These are phyloP conservation scores for Misopates orontium DNA, from an alignment of 257 asterid species.

Conservation along the genomic window DNA sequence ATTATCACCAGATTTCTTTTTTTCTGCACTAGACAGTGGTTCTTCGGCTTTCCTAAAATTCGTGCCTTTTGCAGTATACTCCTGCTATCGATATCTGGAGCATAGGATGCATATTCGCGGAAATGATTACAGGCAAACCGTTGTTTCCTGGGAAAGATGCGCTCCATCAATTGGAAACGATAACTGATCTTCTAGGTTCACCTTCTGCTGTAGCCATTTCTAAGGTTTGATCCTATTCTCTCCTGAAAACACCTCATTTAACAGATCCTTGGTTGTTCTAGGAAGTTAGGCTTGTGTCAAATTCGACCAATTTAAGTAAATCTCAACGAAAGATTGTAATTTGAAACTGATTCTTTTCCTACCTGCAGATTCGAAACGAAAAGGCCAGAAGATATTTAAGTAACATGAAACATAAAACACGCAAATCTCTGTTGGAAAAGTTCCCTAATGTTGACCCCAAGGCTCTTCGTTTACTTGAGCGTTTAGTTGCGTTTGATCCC, in stretches of 20 bases:
- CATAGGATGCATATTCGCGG: conserved; percentile 80
- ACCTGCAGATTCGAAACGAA: conserved; percentile 69
- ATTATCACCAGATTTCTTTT: too few relatives aligned
- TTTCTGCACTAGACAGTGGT: not conserved
- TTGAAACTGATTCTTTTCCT: conserved; percentile 8
- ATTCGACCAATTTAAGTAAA: too few relatives aligned
- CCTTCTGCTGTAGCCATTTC: conserved; percentile 66
- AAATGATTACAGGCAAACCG: conserved; percentile 67
- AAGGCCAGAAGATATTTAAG: conserved; percentile 72
- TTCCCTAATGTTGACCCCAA: conserved; percentile 64
- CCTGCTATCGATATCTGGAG: conserved; percentile 85
- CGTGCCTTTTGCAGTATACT: conserved; percentile 55
- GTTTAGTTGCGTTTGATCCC: conserved; percentile 77
- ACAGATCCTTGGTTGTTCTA: not conserved
- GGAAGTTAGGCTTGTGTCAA: too few relatives aligned
- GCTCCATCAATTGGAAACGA: conserved; percentile 68
- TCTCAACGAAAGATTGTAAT: too few relatives aligned
- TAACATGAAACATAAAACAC: conserved; percentile 56
- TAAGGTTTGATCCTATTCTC: conserved; percentile 50
- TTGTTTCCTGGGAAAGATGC: conserved; percentile 75
- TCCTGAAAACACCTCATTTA: not conserved
- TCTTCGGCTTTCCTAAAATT: conserved; percentile 2
- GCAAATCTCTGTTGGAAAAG: conserved; percentile 54
- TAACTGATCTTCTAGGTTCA: conserved; percentile 75
- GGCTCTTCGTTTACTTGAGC: conserved; percentile 69